phyloP scores from a whole-genome alignment of 2,329 filamentous ascomycete species.

The Madurella fahalii region DNA sequence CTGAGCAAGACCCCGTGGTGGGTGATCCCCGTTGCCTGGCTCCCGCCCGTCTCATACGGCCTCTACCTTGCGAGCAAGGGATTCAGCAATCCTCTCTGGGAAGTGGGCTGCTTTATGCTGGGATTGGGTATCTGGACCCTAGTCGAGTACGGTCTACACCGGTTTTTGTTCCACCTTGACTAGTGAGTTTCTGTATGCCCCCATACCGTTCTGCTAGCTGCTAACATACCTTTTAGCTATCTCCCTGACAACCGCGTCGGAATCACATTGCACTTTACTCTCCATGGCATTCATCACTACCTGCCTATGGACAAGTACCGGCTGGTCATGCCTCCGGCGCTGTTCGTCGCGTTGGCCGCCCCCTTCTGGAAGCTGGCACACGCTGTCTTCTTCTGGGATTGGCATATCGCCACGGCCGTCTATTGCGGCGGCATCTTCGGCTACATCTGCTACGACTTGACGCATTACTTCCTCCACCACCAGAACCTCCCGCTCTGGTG shows the following conservation, averaged over 20 bases:
- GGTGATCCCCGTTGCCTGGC: conserved; percentile 78
- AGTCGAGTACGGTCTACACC: conserved; percentile 82
- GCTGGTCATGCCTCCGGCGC: conserved; percentile 90
- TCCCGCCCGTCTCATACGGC: conserved; percentile 74
- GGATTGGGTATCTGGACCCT: conserved; percentile 83
- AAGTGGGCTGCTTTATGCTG: conserved; percentile 60
- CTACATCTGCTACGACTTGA: conserved; percentile 94
- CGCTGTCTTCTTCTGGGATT: conserved; percentile 74
- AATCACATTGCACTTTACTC: conserved; percentile 83
- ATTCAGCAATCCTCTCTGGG: conserved; percentile 45
- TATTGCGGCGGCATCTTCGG: conserved; percentile 92
- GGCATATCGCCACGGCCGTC: conserved; percentile 72
- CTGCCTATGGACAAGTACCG: conserved; percentile 98
- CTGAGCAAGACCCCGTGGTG: conserved; percentile 93
- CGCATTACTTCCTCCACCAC: conserved; percentile 98
- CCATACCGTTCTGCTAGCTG: neutral
- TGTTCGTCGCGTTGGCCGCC: conserved; percentile 77
- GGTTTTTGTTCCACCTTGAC: conserved; percentile 92
- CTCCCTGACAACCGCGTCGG: conserved; percentile 89
- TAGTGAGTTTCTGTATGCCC: conserved; percentile 53
- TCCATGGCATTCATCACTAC: conserved; percentile 97
- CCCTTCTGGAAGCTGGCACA: conserved; percentile 95
- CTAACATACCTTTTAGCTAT: conserved; percentile 51
- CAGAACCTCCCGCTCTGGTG: conserved; percentile 87
- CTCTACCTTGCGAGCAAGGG: conserved; percentile 61